Percentiles rank a stretch among this genome's conserved stretches.
Evolutionary conservation across 2,329 filamentous ascomycete genomes (phyloP).

Genomic region (Botrytis sinoallii): DNA sequence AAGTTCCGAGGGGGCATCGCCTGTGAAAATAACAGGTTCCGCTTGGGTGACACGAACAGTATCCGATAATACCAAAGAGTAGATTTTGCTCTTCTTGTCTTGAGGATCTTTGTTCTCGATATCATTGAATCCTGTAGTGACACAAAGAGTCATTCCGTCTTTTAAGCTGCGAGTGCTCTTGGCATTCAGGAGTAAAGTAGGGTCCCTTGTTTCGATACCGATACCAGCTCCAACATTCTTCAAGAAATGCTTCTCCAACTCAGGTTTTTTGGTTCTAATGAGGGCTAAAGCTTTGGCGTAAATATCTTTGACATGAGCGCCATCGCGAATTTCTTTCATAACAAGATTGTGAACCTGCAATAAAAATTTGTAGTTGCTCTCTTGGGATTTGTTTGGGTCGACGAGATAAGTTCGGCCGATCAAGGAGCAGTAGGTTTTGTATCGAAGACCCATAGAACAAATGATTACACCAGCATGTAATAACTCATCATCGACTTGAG

Average conservation of each 20-base stretch:
- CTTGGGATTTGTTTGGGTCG: conserved; percentile 93
- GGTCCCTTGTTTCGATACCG: conserved; percentile 86
- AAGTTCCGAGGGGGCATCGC: conserved; percentile 84
- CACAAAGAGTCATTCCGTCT: conserved; percentile 94
- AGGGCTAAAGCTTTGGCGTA: conserved; percentile 81
- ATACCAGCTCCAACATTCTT: conserved; percentile 91
- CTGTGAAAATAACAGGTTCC: conserved; percentile 89
- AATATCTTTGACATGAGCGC: conserved; percentile 80
- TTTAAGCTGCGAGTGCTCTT: conserved; percentile 83
- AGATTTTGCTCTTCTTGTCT: conserved; percentile 84
- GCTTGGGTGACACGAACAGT: conserved; percentile 80
- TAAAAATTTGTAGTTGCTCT: conserved; percentile 89
- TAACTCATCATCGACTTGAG: conserved; percentile 74
- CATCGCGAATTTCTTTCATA: conserved; percentile 86
- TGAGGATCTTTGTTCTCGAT: conserved; percentile 83
- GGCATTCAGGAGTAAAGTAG: conserved; percentile 76
- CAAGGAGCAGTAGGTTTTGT: conserved; percentile 92
- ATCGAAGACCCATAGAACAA: conserved; percentile 84
- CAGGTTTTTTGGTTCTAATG: conserved; percentile 87
- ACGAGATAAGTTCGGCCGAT: conserved; percentile 94
- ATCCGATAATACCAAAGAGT: conserved; percentile 87
- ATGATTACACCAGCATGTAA: conserved; percentile 93
- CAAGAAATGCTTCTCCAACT: conserved; percentile 90
- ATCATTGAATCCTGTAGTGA: conserved; percentile 87
- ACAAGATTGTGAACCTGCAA: conserved; percentile 82